Base-by-base conservation (phyloP, 2,329 filamentous ascomycete species). In the Fusarium begoniae region DNA sequence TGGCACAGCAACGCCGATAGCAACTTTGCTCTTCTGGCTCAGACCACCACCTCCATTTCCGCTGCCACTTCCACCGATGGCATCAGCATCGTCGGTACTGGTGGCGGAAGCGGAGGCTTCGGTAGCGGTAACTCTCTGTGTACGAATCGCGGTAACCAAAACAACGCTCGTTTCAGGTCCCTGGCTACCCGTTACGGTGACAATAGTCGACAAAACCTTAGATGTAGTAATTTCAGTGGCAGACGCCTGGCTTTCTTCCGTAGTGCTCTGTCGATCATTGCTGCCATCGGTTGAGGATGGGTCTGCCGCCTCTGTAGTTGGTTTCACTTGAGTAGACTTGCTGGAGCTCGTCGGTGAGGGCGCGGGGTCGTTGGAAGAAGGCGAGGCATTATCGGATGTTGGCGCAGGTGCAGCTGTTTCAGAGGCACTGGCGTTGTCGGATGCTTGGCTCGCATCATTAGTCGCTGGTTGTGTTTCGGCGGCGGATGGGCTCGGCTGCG, bases 1-100 rank as follows among this genome's bases (percentile, higher is more conserved):
- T 9, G 96, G 96, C 5, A 98, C 93, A 11, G 98, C 94, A 2
- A 99, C 96, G 7, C 95, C 96, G 57, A 98, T 91, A 13, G 96
- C 96, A 70, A 97, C 98, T 76, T 90, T 95, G 54, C 92, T 92
- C 40, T 88, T 87, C 54, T 88, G 87, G 74, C 81, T 85, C 13
- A 95, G 83, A n/a, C 70, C 70, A 8, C 89, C 51, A 5, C 89
- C 88, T 15, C 77, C 72, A 12, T 80, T 77, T 18, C 66, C 45
- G 32, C 41, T 55, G 18, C 43, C 48, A 24, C 57, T 53, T 2
- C 78, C 75, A 59, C 78, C 74, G 66, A 80, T 75, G 11, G 80
- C 65, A 12, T 81, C 79, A 6, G 81, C 71, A 18, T 80, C 71
- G 6, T 80, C 67, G 10, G 81, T 78, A 15, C 78, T 69, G 13